Evolutionary conservation across 1,284 basidiomycete genomes (phyloP).

Genomic region (Takashimella koratensis): DNA sequence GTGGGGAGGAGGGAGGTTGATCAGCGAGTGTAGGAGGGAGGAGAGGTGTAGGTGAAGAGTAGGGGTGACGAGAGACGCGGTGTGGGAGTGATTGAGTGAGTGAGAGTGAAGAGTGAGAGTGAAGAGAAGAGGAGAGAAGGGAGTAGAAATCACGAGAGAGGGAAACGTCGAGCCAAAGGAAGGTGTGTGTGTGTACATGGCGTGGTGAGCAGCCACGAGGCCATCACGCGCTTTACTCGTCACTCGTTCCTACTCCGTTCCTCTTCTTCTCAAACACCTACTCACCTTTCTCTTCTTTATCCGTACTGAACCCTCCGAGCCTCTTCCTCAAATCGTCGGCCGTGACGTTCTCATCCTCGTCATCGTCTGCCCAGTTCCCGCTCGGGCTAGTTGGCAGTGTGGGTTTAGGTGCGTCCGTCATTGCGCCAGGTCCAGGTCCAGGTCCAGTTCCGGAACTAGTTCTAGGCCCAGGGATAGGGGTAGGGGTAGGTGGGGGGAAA

Average conservation of each 20-base stretch:
- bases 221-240: neutral
- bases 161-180: neutral
- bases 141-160: neutral
- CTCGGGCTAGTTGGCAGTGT: neutral
- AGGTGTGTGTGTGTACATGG: neutral
- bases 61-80: neutral
- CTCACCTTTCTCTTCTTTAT: neutral
- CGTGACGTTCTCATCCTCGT: slow-evolving; percentile 15
- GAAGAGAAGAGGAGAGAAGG: neutral
- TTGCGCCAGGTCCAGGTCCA: neutral
- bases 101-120: neutral
- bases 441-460: neutral
- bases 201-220: neutral
- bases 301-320: slow-evolving; percentile 9
- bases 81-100: neutral
- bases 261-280: neutral
- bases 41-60: neutral
- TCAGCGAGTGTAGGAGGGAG: neutral
- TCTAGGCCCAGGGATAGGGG: neutral
- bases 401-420: too few species aligned
- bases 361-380: slow-evolving; percentile 29
- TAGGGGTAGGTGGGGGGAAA: too few species aligned
- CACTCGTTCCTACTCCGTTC: neutral
- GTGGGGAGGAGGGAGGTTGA: neutral
- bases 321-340: slow-evolving; percentile 12